A percentile compares a stretch with the other conserved stretches of the same genome.
phyloP scores from a whole-genome alignment of 2,329 filamentous ascomycete genomes.

The Verticillium klebahnii region DNA sequence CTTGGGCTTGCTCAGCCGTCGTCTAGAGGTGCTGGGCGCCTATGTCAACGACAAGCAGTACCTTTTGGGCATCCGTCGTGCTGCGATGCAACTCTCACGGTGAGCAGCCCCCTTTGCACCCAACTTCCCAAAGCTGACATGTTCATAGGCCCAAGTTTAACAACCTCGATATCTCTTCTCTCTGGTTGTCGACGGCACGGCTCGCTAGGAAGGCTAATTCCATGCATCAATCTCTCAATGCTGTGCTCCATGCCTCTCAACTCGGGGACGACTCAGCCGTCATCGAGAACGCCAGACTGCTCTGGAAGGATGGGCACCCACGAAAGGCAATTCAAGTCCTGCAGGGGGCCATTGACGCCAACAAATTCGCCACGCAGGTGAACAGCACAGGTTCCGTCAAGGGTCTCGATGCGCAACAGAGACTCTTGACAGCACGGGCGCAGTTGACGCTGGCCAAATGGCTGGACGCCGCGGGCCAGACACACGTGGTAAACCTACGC shows the following conservation, averaged over 20 bases:
- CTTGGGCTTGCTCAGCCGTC: constrained; percentile 59
- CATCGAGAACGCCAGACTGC: constrained; percentile 86
- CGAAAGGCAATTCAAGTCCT: constrained; percentile 92
- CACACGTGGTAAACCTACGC: constrained; percentile 73
- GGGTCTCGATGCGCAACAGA: constrained; percentile 44
- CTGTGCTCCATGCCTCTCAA: constrained; percentile 81
- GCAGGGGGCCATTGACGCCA: constrained; percentile 76
- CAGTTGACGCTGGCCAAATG: constrained; percentile 91
- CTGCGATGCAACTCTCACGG: constrained; percentile 76
- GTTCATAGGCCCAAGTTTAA: constrained; percentile 51
- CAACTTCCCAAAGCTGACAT: constrained; percentile 1
- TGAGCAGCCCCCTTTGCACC: constrained; percentile 30
- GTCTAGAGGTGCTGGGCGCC: constrained; percentile 85
- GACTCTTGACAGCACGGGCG: constrained; percentile 67
- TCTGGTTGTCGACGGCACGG: constrained; percentile 82
- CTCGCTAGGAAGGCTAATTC: constrained; percentile 83
- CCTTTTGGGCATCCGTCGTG: constrained; percentile 77
- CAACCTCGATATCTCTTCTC: constrained; percentile 69
- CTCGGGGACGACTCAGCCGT: constrained; percentile 83
- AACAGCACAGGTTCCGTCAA: constrained; percentile 33
- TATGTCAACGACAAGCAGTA: constrained; percentile 94
- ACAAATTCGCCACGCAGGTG: constrained; percentile 61
- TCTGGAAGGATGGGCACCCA: constrained; percentile 92
- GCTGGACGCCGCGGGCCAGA: constrained; percentile 93
- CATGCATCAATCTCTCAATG: constrained; percentile 85